phyloP scores from a whole-genome alignment of 176 grass and related monocot species.

The Carex scoparia region DNA sequence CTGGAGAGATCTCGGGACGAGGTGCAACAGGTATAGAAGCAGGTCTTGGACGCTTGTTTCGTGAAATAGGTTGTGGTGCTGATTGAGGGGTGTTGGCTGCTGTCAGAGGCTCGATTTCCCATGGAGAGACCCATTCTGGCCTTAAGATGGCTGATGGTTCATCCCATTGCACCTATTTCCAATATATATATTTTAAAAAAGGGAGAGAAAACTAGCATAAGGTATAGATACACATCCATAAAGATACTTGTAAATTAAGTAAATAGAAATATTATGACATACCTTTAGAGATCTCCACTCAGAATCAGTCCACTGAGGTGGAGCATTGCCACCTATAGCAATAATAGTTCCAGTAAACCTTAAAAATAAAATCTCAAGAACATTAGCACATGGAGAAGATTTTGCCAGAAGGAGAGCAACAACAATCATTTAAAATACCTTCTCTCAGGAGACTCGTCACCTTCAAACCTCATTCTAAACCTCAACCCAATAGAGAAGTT shows the following conservation, averaged over 20 bases:
- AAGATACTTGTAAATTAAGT: not conserved
- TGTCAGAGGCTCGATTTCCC: conserved; percentile 79
- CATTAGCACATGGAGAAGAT: conserved; percentile 17
- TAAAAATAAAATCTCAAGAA: conserved; percentile 29
- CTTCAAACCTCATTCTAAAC: conserved; percentile 98
- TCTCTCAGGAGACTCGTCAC: conserved; percentile 81
- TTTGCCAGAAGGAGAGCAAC: conserved; percentile 2
- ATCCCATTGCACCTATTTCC: conserved; percentile 90
- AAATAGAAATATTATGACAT: conserved; percentile 20
- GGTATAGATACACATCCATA: not conserved
- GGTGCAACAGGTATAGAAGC: conserved; percentile 39
- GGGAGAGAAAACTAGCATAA: not conserved
- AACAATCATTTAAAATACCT: conserved; percentile 38
- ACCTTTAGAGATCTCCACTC: conserved; percentile 97
- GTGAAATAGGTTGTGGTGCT: conserved; percentile 38
- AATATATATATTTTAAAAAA: not conserved
- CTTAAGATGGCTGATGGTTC: conserved; percentile 69
- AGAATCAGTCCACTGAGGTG: conserved; percentile 67
- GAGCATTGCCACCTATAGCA: conserved; percentile 53
- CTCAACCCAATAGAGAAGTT: conserved; percentile 84
- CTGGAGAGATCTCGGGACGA: conserved; percentile 32
- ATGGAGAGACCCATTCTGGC: conserved; percentile 79
- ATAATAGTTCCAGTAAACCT: conserved; percentile 95
- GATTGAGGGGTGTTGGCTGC: conserved; percentile 35
- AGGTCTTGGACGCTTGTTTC: conserved; percentile 65